These are phyloP conservation scores for Mycena galericulata DNA, from an alignment of 768 basidiomycete species.

Conservation along the genomic window DNA sequence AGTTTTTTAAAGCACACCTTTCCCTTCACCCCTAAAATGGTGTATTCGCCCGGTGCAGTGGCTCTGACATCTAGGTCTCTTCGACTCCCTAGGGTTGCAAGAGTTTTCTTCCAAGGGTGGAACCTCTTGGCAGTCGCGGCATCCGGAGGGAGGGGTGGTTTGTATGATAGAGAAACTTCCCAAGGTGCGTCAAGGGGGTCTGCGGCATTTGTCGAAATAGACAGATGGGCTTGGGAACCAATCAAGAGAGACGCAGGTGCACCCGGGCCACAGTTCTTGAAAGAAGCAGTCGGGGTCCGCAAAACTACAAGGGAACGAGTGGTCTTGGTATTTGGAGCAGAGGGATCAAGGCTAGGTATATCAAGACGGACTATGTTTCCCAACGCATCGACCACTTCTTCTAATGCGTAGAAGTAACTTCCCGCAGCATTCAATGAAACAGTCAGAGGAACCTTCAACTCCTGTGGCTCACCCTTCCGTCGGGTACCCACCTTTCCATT, in stretches of 20 bases:
- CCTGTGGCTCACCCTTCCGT: constrained; percentile 56
- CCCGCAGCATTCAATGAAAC: constrained; percentile 74
- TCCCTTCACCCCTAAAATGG: constrained; percentile 76
- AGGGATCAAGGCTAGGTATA: constrained; percentile 30
- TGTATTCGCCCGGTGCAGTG: constrained; percentile 81
- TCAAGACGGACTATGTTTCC: constrained; percentile 77
- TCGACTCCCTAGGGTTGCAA: constrained; percentile 61
- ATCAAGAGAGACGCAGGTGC: constrained; percentile 77
- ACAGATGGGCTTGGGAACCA: constrained; percentile 71
- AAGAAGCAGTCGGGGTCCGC: constrained; percentile 76
- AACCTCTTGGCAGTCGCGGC: constrained; percentile 53
- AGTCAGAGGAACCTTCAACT: constrained; percentile 75
- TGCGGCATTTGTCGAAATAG: constrained; percentile 63
- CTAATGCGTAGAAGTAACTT: constrained; percentile 77
- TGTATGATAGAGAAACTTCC: constrained; percentile 73
- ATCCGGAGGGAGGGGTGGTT: constrained; percentile 57
- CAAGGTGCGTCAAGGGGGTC: constrained; percentile 77
- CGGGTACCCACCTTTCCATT: constrained; percentile 28
- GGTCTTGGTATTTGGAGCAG: constrained; percentile 56
- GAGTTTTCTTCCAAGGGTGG: constrained; percentile 73
- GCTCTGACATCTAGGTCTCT: constrained; percentile 63
- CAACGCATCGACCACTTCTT: constrained; percentile 85
- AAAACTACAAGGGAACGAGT: constrained; percentile 77
- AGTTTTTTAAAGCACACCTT: constrained; percentile 54
- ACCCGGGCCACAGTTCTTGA: constrained; percentile 80